Percentiles rank a stretch among this genome's conserved stretches.
Evolutionary conservation across 176 grass and related monocot species (phyloP).

Genomic region (Dendrocalamus sinicus): DNA sequence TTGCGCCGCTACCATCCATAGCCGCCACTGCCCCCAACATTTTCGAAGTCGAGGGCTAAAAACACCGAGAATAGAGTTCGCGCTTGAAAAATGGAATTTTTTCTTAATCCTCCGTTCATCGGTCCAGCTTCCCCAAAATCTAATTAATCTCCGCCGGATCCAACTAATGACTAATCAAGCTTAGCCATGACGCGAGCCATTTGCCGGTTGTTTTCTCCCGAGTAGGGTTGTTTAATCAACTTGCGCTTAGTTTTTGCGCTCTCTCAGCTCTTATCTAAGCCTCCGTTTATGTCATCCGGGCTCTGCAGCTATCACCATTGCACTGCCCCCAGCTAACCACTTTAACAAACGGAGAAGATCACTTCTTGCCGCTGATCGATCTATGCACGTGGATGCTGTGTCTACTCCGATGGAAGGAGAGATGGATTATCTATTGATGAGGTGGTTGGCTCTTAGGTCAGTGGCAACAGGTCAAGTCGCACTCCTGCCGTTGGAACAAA

Average conservation of each 20-base stretch:
- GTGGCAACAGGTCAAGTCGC: not conserved
- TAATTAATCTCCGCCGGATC: slow-evolving; percentile 14
- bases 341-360: not conserved
- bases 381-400: not conserved
- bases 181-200: slow-evolving; percentile 48
- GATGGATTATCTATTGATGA: slow-evolving; percentile 29
- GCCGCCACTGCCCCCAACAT: no score
- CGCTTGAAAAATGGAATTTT: no score
- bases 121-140: not conserved
- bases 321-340: slow-evolving; percentile 23
- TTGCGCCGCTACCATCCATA: no score
- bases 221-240: slow-evolving; percentile 32
- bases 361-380: not conserved
- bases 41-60: no score
- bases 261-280: slow-evolving; percentile 11
- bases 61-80: no score
- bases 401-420: not conserved
- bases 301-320: slow-evolving; percentile 43
- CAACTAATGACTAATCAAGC: slow-evolving; percentile 19
- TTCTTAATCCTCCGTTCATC: not conserved
- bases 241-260: slow-evolving; percentile 5
- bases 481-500: not conserved
- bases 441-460: slow-evolving; percentile 41
- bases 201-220: slow-evolving; percentile 45
- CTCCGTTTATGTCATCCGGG: not conserved